Base-by-base conservation (phyloP, 1,284 basidiomycete species). In the Cutaneotrichosporon sp. region DNA sequence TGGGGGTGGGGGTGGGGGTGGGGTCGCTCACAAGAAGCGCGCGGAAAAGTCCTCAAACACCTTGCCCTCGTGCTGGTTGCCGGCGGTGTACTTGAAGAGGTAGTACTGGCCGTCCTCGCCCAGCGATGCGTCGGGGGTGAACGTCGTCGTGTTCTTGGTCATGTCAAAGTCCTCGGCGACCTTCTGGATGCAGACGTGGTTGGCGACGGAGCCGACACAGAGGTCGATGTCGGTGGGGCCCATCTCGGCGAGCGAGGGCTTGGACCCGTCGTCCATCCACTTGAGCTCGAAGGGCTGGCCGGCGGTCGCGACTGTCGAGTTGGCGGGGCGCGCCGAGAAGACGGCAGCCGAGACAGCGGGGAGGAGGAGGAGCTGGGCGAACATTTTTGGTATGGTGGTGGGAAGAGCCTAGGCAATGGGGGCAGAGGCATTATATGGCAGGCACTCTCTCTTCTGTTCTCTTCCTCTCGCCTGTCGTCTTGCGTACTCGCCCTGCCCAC, bases 81-180 rank as follows among this genome's bases (percentile, higher is more conserved):
- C n/a, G 0, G 90, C 90, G 63, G 87, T 84, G 73, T 89, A 81
- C 58, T 89, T 88, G 56, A 79, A 67, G 68, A 79, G 76, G 72
- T 79, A 79, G 66, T 73, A 73, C 9, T 62, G 54, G 70, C 74
- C 73, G 56, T 86, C 81, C 36, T 86, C 84, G 8, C 91, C 91
- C 51, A 88, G 84, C 45, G 76, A 71, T 0, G 84, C 71, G 70
- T 87, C 80, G n/a, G 87, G 84, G 9, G 83, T 87, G 76, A 90
- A 90, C 5, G 5, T 29, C 36, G 74, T 66, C 62, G 89, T 68
- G 16, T 82, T 81, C 20, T 80, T 83, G 34, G 85, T 82, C 11
- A 91, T 89, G 72, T 92, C 83, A 56, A 87, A 80, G 62, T 74
- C 82, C 9, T 75, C 69, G n/a, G 82, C 78, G 61, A 93, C 82